A percentile compares a stretch with the other conserved stretches of the same genome.
These are phyloP conservation scores for Cryptosporidium xiaoi DNA, from an alignment of 169 alveolate genomes.

Conservation along the genomic window DNA sequence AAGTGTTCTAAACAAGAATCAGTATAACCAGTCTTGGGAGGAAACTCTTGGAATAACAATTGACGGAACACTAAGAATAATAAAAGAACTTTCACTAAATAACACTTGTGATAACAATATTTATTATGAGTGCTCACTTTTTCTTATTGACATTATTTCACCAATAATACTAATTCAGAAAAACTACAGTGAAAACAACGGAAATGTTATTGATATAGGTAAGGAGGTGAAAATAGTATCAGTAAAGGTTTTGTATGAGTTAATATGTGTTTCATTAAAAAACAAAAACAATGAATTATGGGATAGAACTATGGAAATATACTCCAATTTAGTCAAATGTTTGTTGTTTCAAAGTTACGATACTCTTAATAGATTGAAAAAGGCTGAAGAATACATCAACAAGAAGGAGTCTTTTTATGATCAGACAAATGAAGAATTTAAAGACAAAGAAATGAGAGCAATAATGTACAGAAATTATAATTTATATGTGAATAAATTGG, in stretches of 20 bases:
- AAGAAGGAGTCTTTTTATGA: not conserved
- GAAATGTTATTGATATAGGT: not conserved
- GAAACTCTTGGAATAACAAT: conserved; percentile 28
- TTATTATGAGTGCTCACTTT: conserved; percentile 11
- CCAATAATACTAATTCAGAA: not conserved
- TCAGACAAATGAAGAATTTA: not conserved
- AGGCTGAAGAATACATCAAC: conserved; percentile 28
- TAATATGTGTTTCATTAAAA: conserved; percentile 9
- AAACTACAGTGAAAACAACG: not conserved
- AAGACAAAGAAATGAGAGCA: not conserved
- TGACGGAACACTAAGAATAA: conserved; percentile 47
- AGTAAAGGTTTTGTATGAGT: conserved; percentile 29
- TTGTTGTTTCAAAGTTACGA: conserved; percentile 13
- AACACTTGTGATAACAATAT: not conserved
- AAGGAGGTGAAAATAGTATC: conserved; percentile 39
- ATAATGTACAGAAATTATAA: conserved; percentile 12
- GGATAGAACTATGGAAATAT: conserved; percentile 5
- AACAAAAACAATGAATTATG: conserved; percentile 11
- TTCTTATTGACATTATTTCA: not conserved
- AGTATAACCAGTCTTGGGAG: conserved; percentile 37
- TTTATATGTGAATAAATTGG: conserved; percentile 14
- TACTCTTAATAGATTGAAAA: conserved; percentile 10
- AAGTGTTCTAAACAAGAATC: not conserved
- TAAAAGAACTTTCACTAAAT: conserved; percentile 15
- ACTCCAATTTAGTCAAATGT: conserved; percentile 8